Percentiles rank a stretch among this genome's conserved stretches.
phyloP scores from a whole-genome alignment of 306 rosid genomes.

The Quercus alba region DNA sequence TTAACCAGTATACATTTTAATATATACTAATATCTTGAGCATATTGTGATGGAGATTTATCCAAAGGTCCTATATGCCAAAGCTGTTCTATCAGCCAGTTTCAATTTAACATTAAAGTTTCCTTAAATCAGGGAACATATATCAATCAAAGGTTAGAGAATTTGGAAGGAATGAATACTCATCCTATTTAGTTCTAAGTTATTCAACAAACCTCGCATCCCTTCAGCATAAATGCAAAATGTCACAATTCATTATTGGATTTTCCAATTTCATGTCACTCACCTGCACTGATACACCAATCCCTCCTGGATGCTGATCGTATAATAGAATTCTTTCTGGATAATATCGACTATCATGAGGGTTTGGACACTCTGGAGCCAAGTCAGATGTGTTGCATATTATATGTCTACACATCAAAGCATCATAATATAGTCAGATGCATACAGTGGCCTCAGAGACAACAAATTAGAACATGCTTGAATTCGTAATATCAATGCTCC shows the following conservation, averaged over 20 bases:
- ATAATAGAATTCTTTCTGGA: slow-evolving; percentile 84
- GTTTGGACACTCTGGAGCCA: slow-evolving; percentile 87
- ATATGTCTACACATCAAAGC: slow-evolving; percentile 54
- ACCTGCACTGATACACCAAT: slow-evolving; percentile 78
- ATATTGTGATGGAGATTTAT: background rate
- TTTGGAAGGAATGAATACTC: background rate
- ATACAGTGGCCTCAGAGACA: slow-evolving; percentile 2
- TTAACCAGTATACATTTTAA: background rate
- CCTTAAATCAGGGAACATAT: background rate
- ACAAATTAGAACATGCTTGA: background rate
- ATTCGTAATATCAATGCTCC: background rate
- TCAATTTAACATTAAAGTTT: background rate
- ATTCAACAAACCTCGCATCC: background rate
- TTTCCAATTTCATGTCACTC: slow-evolving; percentile 7
- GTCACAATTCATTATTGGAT: background rate
- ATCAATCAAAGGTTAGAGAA: background rate
- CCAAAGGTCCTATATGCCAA: background rate
- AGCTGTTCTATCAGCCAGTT: background rate
- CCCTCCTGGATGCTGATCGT: slow-evolving; percentile 90
- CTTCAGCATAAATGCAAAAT: background rate
- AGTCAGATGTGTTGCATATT: slow-evolving; percentile 73
- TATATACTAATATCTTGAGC: background rate
- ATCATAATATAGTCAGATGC: slow-evolving; percentile 22
- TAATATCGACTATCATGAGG: slow-evolving; percentile 70
- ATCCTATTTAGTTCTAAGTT: background rate